Conservation (phyloP, 176 grass and related monocot genomes). For the Musa troglodytarum region DNA sequence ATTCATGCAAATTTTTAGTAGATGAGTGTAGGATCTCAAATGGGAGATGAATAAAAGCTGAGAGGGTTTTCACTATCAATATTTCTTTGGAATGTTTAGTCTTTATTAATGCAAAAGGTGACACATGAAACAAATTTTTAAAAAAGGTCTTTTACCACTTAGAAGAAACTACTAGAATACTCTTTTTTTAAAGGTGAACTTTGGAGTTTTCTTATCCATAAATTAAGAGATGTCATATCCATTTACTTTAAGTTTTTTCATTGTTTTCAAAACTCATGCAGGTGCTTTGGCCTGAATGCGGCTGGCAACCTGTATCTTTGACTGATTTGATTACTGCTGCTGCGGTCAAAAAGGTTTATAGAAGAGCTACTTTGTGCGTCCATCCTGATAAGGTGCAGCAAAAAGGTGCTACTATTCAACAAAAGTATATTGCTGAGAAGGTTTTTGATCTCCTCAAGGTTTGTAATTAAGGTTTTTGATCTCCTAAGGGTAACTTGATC, state of each 20-base stretch:
- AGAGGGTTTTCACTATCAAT: neutral
- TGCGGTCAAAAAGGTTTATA: conserved; percentile 14
- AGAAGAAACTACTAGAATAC: neutral
- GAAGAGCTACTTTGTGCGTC: conserved; percentile 12
- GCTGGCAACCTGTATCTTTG: conserved; percentile 17
- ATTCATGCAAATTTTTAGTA: neutral
- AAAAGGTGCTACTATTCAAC: conserved; percentile 13
- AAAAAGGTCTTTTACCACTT: neutral
- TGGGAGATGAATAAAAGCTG: neutral
- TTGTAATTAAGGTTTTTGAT: neutral
- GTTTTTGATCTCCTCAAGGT: conserved; percentile 24
- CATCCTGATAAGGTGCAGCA: conserved; percentile 22
- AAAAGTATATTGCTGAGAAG: conserved; percentile 22
- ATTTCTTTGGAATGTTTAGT: neutral
- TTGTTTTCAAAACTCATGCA: conserved; percentile 1
- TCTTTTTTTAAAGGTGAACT: no score
- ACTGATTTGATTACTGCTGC: conserved; percentile 10
- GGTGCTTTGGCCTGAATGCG: conserved; percentile 20
- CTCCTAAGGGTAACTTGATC: neutral
- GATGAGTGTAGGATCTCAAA: neutral
- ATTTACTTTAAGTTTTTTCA: neutral
- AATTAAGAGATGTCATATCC: neutral
- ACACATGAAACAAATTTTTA: neutral
- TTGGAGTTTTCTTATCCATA: neutral
- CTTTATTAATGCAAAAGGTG: neutral